phyloP scores from a whole-genome alignment of 441 rosid species.

The Melastoma candidum region DNA sequence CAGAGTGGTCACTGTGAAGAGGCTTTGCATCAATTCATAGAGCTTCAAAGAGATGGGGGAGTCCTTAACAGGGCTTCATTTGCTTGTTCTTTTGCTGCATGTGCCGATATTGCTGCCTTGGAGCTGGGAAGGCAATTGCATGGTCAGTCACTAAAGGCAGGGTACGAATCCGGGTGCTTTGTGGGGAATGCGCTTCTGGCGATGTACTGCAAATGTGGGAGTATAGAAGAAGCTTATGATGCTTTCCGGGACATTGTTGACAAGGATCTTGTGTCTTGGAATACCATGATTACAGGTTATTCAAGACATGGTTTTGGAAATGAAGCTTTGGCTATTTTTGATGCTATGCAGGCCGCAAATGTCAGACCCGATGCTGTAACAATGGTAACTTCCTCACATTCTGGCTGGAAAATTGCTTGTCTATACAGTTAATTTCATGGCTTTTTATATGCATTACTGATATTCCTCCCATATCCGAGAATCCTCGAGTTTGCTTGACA shows the following conservation, averaged over 20 bases:
- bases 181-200: constrained; percentile 19
- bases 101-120: constrained; percentile 18
- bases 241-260: constrained; percentile 48
- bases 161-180: constrained; percentile 16
- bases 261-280: constrained; percentile 31
- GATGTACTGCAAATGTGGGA: constrained; percentile 23
- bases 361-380: constrained; percentile 16
- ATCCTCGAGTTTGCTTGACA: too few species aligned
- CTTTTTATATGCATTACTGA: not conserved
- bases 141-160: constrained; percentile 17
- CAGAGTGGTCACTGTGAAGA: constrained; percentile 16
- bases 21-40: constrained; percentile 13
- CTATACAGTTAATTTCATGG: not conserved
- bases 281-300: constrained; percentile 40
- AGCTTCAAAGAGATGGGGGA: constrained; percentile 12
- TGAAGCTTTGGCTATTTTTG: constrained; percentile 33
- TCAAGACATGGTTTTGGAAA: constrained; percentile 42
- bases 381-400: constrained; percentile 6
- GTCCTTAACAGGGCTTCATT: constrained; percentile 14
- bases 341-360: constrained; percentile 16
- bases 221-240: constrained; percentile 55
- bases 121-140: constrained; percentile 21
- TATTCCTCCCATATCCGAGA: too few species aligned
- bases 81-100: constrained; percentile 12
- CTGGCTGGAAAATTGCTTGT: not conserved